Percentiles rank a stretch among this genome's conserved stretches.
Evolutionary conservation across 805 yeast genomes (phyloP).

Genomic region (Yarrowia sp.): DNA sequence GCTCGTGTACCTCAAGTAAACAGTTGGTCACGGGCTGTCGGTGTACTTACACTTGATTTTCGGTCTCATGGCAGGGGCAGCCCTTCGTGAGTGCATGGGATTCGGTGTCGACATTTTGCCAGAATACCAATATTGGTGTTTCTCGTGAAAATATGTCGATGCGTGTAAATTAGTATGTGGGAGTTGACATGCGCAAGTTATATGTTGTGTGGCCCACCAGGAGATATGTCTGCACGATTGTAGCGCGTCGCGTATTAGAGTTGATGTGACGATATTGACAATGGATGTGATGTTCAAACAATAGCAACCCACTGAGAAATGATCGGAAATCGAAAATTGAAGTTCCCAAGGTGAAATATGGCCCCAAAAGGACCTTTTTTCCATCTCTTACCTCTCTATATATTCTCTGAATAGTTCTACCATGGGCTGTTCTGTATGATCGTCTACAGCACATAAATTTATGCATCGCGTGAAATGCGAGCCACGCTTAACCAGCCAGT

Average conservation of each 20-base stretch:
- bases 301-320: neutral
- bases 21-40: neutral
- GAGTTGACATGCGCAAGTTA: conserved; percentile 15
- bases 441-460: conserved; percentile 17
- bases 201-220: conserved; percentile 25
- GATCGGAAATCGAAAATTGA: neutral
- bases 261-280: conserved; percentile 8
- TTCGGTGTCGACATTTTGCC: conserved; percentile 13
- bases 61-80: conserved; percentile 12
- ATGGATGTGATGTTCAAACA: neutral
- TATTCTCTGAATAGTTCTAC: neutral
- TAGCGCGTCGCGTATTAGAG: conserved; percentile 24
- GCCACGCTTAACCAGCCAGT: conserved; percentile 22
- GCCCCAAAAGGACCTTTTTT: neutral
- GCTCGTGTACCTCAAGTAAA: neutral
- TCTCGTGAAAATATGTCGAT: conserved; percentile 7
- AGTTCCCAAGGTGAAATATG: too few relatives aligned
- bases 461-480: conserved; percentile 24
- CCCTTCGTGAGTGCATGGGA: neutral
- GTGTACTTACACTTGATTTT: conserved; percentile 17
- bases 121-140: neutral
- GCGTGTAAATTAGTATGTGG: conserved; percentile 17
- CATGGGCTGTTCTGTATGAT: neutral
- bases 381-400: neutral
- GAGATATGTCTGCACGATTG: conserved; percentile 17